Evolutionary conservation across 306 rosid species (phyloP).

Genomic region (Carpinus viminea): DNA sequence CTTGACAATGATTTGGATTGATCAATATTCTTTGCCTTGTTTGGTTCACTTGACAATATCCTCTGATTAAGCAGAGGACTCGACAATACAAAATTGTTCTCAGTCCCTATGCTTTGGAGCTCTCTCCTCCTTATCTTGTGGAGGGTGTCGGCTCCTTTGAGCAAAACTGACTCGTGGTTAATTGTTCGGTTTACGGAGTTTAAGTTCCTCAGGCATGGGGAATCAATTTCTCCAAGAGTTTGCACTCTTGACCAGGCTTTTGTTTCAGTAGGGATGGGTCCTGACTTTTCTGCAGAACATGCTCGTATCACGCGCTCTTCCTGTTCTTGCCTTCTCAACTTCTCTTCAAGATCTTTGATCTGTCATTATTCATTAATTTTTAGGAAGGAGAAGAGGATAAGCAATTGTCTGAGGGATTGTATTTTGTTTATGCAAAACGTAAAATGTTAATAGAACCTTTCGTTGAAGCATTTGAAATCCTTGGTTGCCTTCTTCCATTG

Average conservation of each 20-base stretch:
- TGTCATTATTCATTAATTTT: constrained; percentile 41
- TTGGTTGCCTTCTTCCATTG: constrained; percentile 10
- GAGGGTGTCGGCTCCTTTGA: constrained; percentile 51
- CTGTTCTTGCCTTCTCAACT: constrained; percentile 55
- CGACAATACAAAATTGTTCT: constrained; percentile 44
- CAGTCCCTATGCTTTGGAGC: constrained; percentile 63
- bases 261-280: constrained; percentile 45
- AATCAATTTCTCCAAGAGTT: constrained; percentile 44
- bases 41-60: constrained; percentile 19
- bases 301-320: constrained; percentile 30
- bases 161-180: constrained; percentile 48
- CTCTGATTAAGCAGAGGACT: constrained; percentile 42
- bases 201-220: constrained; percentile 48
- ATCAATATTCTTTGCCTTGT: constrained; percentile 61
- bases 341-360: constrained; percentile 71
- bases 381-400: neutral
- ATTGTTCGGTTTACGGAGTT: constrained; percentile 45
- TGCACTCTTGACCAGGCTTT: constrained; percentile 43
- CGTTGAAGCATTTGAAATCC: constrained; percentile 16
- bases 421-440: neutral
- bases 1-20: constrained; percentile 60
- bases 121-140: constrained; percentile 57
- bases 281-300: constrained; percentile 33
- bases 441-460: constrained; percentile 1
- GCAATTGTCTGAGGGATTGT: neutral